Percentiles rank a stretch among this genome's conserved stretches.
Evolutionary conservation across 805 yeast species (phyloP).

Genomic region (Myxozyma geophila): DNA sequence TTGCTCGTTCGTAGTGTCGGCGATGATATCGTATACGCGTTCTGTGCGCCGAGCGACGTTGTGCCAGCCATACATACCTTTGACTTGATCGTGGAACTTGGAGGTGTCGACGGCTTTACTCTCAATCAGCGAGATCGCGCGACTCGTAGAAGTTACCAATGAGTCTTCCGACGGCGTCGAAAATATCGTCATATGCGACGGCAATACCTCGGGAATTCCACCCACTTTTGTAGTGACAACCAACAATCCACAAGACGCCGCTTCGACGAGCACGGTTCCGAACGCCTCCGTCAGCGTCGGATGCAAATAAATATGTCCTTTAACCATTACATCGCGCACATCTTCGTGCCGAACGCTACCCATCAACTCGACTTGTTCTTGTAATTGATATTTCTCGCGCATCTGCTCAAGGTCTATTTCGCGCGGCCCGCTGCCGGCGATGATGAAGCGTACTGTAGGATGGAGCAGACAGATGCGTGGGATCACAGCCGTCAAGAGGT

Average conservation of each 20-base stretch:
- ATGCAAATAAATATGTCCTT: conserved; percentile 91
- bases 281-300: conserved; percentile 96
- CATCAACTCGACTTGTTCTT: conserved; percentile 80
- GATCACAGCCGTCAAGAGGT: conserved; percentile 77
- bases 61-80: conserved; percentile 86
- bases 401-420: conserved; percentile 92
- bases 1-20: conserved; percentile 51
- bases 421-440: conserved; percentile 98
- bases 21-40: conserved; percentile 65
- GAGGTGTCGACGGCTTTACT: conserved; percentile 68
- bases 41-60: conserved; percentile 88
- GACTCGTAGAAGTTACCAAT: conserved; percentile 67
- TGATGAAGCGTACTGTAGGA: conserved; percentile 70
- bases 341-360: conserved; percentile 92
- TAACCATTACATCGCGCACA: conserved; percentile 89
- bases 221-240: conserved; percentile 97
- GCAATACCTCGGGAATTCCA: conserved; percentile 96
- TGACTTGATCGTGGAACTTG: conserved; percentile 75
- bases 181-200: conserved; percentile 88
- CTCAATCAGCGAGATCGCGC: conserved; percentile 68
- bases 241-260: conserved; percentile 91
- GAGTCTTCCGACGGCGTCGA: conserved; percentile 88
- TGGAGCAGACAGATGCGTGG: conserved; percentile 76
- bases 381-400: conserved; percentile 83
- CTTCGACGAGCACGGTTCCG: conserved; percentile 96